Evolutionary conservation across 805 yeast genomes (phyloP).

Genomic region (Kockiozyma suomiensis): DNA sequence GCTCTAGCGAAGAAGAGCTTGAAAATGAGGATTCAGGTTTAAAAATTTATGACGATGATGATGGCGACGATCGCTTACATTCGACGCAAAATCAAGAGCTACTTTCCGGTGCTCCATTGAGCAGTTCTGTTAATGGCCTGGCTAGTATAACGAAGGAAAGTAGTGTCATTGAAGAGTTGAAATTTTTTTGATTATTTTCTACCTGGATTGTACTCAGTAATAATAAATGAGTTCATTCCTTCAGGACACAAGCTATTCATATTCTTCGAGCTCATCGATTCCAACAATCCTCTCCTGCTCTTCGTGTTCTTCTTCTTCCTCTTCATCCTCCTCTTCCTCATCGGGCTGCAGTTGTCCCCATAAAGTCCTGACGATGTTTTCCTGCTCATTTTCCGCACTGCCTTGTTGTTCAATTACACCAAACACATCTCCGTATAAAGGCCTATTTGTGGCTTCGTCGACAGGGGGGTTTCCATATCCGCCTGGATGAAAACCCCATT

Average conservation of each 20-base stretch:
- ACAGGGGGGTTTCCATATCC: conserved; percentile 47
- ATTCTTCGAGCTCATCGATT: conserved; percentile 22
- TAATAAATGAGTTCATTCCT: no score
- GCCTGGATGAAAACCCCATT: conserved; percentile 48
- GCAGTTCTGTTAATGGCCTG: no score
- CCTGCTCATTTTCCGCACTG: conserved; percentile 22
- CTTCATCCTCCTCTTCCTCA: conserved; percentile 43
- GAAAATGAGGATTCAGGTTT: not conserved
- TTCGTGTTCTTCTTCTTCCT: conserved; percentile 45
- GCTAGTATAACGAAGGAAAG: no score
- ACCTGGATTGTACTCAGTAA: not conserved
- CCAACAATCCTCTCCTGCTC: conserved; percentile 41
- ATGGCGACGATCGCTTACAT: not conserved
- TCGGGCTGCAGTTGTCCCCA: conserved; percentile 46
- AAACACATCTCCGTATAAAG: conserved; percentile 44
- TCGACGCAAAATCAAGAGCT: no score
- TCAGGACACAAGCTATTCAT: conserved; percentile 1
- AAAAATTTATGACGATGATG: not conserved
- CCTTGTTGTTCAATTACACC: conserved; percentile 31
- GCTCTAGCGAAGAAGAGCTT: not conserved
- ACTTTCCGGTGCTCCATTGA: no score
- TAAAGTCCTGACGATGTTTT: conserved; percentile 32
- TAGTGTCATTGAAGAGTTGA: not conserved
- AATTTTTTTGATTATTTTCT: conserved; percentile 8
- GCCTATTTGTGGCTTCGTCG: conserved; percentile 41